Evolutionary conservation across 1,139 yeast genomes (phyloP).

Genomic region (Pichiaceae sp.): DNA sequence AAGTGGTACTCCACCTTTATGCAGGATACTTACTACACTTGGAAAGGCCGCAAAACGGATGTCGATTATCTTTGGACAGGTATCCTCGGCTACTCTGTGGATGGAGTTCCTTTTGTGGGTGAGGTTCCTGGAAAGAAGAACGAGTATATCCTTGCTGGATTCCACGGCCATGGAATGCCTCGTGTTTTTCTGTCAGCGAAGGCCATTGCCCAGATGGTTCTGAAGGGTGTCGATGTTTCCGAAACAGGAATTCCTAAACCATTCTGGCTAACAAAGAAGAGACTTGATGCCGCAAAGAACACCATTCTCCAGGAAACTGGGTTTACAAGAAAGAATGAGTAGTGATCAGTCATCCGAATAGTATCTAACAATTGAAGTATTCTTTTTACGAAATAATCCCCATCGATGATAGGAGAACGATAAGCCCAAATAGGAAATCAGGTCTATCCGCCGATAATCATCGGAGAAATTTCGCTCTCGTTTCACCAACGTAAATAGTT

Average conservation of each 20-base stretch:
- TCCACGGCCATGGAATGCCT: constrained; percentile 25
- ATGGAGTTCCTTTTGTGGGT: constrained; percentile 24
- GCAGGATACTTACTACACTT: constrained; percentile 17
- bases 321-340: constrained; percentile 5
- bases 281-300: constrained; percentile 11
- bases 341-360: no score
- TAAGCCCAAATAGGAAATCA: no score
- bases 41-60: constrained; percentile 14
- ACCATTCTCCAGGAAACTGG: constrained; percentile 12
- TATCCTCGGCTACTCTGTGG: constrained; percentile 22
- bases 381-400: no score
- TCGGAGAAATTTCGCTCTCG: no score
- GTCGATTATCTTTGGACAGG: constrained; percentile 20
- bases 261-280: constrained; percentile 12
- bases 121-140: constrained; percentile 15
- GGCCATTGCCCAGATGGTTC: constrained; percentile 14
- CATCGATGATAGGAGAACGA: no score
- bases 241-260: constrained; percentile 14
- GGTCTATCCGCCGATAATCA: no score
- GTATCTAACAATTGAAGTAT: no score
- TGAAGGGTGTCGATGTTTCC: constrained; percentile 6
- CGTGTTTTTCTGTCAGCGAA: constrained; percentile 18
- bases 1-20: constrained; percentile 16
- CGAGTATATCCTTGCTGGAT: constrained; percentile 21
- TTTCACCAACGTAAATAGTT: no score